Percentiles rank a stretch among this genome's conserved stretches.
Conservation (phyloP, 116 monocot genomes). For the Iris pallida region DNA sequence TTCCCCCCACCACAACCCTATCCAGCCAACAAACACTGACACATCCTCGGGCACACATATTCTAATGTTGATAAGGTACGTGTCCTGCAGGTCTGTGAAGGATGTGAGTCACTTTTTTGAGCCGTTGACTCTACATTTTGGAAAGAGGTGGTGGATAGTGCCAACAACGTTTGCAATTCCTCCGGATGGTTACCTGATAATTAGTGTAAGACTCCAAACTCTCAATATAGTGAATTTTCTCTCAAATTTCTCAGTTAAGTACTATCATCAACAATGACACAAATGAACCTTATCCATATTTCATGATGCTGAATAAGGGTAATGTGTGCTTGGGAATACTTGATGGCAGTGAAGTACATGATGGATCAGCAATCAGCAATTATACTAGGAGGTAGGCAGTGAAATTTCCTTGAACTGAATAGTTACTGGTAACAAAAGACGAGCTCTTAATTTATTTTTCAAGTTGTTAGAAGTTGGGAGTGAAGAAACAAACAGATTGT, state of each 20-base stretch:
- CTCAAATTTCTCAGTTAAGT: too few species aligned
- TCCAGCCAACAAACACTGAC: too few species aligned
- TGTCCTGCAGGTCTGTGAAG: slow-evolving; percentile 45
- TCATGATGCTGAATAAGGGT: slow-evolving; percentile 43
- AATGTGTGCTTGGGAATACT: slow-evolving; percentile 74
- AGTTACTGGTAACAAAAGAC: not conserved
- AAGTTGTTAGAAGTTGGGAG: too few species aligned
- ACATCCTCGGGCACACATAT: too few species aligned
- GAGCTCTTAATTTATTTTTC: not conserved
- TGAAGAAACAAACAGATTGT: too few species aligned
- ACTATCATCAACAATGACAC: too few species aligned
- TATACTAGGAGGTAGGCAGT: slow-evolving; percentile 64
- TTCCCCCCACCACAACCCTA: too few species aligned
- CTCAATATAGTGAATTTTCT: too few species aligned
- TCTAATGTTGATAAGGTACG: too few species aligned
- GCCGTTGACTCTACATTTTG: slow-evolving; percentile 64
- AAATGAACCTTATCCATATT: too few species aligned
- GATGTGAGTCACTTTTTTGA: slow-evolving; percentile 63
- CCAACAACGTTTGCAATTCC: slow-evolving; percentile 41
- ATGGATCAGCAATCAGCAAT: slow-evolving; percentile 42
- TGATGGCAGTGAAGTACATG: slow-evolving; percentile 54
- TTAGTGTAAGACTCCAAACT: slow-evolving; percentile 45
- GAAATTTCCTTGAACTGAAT: not conserved
- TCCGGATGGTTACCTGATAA: slow-evolving; percentile 68
- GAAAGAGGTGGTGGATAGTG: slow-evolving; percentile 47